phyloP scores from a whole-genome alignment of 2,329 filamentous ascomycete genomes.

The Cyanodermella asteris region DNA sequence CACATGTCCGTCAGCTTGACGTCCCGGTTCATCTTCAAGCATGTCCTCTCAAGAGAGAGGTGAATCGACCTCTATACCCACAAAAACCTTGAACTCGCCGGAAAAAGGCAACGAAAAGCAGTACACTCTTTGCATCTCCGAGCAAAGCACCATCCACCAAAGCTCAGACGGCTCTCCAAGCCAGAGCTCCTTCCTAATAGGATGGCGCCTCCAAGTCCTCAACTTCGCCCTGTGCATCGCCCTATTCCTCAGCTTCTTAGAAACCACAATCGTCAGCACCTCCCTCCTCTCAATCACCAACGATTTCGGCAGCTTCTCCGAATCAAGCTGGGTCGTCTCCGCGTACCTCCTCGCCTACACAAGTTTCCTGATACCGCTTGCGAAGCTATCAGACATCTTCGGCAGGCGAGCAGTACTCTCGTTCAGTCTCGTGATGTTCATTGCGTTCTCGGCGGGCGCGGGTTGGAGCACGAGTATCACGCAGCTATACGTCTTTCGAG shows the following conservation, averaged over 20 bases:
- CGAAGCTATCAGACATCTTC: constrained; percentile 24
- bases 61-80: too few species aligned
- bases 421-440: constrained; percentile 22
- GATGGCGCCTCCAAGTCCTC: too few species aligned
- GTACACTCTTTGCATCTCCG: too few species aligned
- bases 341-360: constrained; percentile 24
- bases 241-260: constrained; percentile 24
- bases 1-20: too few species aligned
- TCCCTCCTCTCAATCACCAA: constrained; percentile 25
- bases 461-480: constrained; percentile 16
- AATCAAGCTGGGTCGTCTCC: constrained; percentile 25
- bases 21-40: too few species aligned
- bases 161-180: too few species aligned
- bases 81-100: too few species aligned
- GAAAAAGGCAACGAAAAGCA: too few species aligned
- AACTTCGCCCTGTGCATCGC: constrained; percentile 8
- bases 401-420: constrained; percentile 25
- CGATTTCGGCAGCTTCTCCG: constrained; percentile 16
- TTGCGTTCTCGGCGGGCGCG: constrained; percentile 23
- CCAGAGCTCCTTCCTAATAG: too few species aligned
- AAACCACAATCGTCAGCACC: constrained; percentile 30
- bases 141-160: too few species aligned
- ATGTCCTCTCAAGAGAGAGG: too few species aligned
- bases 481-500: constrained; percentile 25
- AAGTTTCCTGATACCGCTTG: constrained; percentile 21